Evolutionary conservation across 2,329 filamentous ascomycete genomes (phyloP).

Genomic region (Xylaria digitata): DNA sequence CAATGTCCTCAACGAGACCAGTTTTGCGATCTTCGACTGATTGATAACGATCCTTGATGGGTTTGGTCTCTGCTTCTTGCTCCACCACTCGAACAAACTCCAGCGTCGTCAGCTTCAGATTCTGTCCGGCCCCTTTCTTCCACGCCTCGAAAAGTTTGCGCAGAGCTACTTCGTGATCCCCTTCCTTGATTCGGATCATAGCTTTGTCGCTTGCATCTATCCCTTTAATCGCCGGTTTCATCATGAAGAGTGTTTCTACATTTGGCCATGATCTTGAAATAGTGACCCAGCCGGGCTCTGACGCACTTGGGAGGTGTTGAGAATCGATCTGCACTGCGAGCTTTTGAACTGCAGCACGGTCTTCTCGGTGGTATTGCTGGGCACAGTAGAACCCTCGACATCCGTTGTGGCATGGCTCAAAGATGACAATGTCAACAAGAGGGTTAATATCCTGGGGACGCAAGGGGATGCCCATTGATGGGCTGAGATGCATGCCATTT

Average conservation of each 20-base stretch:
- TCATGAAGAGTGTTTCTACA: slow-evolving; percentile 48
- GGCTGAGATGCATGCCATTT: background rate
- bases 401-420: slow-evolving; percentile 49
- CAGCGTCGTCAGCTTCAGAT: slow-evolving; percentile 38
- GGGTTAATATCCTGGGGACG: slow-evolving; percentile 42
- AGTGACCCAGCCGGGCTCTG: slow-evolving; percentile 46
- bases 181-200: slow-evolving; percentile 45
- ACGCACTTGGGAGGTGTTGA: slow-evolving; percentile 30
- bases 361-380: slow-evolving; percentile 44
- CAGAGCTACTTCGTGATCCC: slow-evolving; percentile 39
- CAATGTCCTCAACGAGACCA: slow-evolving; percentile 45
- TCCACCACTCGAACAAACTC: slow-evolving; percentile 47
- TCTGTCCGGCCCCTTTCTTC: slow-evolving; percentile 45
- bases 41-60: slow-evolving; percentile 40
- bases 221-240: slow-evolving; percentile 45
- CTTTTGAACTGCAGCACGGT: slow-evolving; percentile 43
- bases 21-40: slow-evolving; percentile 43
- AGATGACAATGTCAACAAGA: slow-evolving; percentile 46
- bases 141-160: slow-evolving; percentile 46
- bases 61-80: slow-evolving; percentile 36
- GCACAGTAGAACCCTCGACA: slow-evolving; percentile 48
- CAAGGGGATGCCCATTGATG: slow-evolving; percentile 7
- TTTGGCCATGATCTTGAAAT: slow-evolving; percentile 47
- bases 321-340: slow-evolving; percentile 49
- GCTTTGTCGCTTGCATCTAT: slow-evolving; percentile 44